These are phyloP conservation scores for Aristolochia californica DNA, from an alignment of 164 flowering plant genomes.

Conservation along the genomic window DNA sequence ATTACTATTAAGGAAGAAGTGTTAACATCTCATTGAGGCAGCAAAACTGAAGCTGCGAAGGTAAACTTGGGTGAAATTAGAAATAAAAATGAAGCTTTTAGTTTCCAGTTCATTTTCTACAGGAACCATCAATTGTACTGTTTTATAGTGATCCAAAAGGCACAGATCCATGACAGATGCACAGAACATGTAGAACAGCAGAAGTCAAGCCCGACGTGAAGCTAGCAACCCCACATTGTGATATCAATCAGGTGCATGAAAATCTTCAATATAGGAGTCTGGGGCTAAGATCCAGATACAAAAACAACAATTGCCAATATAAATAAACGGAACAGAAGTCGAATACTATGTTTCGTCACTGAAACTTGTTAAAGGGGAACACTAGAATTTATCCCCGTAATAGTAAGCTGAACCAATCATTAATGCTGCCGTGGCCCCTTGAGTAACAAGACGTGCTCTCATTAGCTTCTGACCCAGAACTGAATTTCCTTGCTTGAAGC, in stretches of 20 bases:
- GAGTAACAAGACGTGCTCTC: constrained; percentile 90
- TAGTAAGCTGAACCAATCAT: constrained; percentile 88
- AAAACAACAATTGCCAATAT: background rate
- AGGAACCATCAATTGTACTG: too few relatives aligned
- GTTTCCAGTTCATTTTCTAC: too few relatives aligned
- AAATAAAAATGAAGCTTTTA: too few relatives aligned
- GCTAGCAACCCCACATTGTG: background rate
- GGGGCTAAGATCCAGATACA: background rate
- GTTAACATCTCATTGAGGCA: too few relatives aligned
- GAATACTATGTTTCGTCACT: background rate
- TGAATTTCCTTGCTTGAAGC: constrained; percentile 87
- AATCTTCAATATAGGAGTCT: background rate
- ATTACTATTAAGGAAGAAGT: too few relatives aligned
- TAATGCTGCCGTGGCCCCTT: constrained; percentile 88
- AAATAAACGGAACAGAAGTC: background rate
- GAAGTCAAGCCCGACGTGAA: background rate
- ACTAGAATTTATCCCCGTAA: constrained; percentile 39
- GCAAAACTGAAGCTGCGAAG: too few relatives aligned
- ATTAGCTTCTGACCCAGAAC: constrained; percentile 78
- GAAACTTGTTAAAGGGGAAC: background rate
- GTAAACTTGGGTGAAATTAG: too few relatives aligned
- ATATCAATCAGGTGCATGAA: background rate
- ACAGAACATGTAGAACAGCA: too few relatives aligned
- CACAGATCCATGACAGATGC: too few relatives aligned
- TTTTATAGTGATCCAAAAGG: too few relatives aligned